Percentiles rank a stretch among this genome's conserved stretches.
Conservation (phyloP, 495 filamentous ascomycete genomes). For the Chaetomium cochliodes region DNA sequence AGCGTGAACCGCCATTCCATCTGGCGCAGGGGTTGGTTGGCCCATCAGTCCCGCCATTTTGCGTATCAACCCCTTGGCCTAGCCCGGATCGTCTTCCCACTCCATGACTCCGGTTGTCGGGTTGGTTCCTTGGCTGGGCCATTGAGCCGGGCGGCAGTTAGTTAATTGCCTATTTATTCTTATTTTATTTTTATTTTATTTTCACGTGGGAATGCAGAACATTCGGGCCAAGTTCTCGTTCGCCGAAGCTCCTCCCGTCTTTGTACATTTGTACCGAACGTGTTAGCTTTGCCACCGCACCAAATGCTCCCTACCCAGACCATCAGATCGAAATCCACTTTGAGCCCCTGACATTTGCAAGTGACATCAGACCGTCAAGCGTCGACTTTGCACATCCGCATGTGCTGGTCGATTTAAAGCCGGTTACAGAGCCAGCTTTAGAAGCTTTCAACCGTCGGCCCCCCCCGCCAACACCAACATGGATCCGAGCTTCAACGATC, state of each 20-base stretch:
- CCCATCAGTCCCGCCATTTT: conserved; percentile 15
- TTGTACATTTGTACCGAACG: conserved; percentile 1
- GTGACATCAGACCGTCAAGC: not conserved
- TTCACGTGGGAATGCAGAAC: not conserved
- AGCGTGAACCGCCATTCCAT: not conserved
- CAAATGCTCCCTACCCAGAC: not conserved
- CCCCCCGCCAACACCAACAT: conserved; percentile 16
- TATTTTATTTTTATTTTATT: not conserved
- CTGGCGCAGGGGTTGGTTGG: conserved; percentile 20
- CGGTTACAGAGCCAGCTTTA: not conserved
- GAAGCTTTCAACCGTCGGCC: not conserved
- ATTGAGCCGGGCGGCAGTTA: conserved; percentile 12
- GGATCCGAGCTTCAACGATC: conserved; percentile 16
- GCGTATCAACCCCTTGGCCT: conserved; percentile 6
- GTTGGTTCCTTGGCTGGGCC: conserved; percentile 6
- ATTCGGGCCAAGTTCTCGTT: not conserved
- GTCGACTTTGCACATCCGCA: conserved; percentile 2
- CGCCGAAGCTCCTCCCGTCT: not conserved
- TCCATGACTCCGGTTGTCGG: conserved; percentile 7
- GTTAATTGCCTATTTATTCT: not conserved
- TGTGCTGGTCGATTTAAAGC: not conserved
- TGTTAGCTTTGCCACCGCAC: conserved; percentile 15
- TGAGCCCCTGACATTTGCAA: not conserved
- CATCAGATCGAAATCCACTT: not conserved
- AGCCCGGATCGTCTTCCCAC: too few species aligned